A percentile compares a stretch with the other conserved stretches of the same genome.
Conservation (phyloP, 257 asterid species). For the Solanum peruvianum region DNA sequence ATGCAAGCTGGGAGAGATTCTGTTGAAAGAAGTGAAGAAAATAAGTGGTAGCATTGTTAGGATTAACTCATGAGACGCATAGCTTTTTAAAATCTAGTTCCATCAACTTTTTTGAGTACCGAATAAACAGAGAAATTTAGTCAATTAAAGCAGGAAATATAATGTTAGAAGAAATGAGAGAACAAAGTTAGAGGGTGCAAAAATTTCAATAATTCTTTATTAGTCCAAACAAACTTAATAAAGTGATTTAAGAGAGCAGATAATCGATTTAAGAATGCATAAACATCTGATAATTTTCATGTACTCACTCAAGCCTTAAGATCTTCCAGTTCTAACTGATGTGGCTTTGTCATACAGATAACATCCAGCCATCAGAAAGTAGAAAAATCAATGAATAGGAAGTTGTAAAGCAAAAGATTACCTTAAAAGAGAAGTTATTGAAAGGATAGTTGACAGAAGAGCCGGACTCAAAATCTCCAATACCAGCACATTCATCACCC, state of each 20-base stretch:
- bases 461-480: constrained; percentile 56
- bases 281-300: neutral
- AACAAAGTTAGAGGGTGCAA: neutral
- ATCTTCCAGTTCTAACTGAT: neutral
- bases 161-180: neutral
- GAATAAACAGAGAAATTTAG: neutral
- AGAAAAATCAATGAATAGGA: neutral
- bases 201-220: neutral
- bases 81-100: neutral
- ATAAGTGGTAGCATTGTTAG: neutral
- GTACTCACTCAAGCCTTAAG: neutral
- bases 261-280: neutral
- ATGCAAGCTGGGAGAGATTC: constrained; percentile 97
- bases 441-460: constrained; percentile 75
- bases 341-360: neutral
- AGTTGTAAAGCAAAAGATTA: constrained; percentile 6
- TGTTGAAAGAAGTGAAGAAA: constrained; percentile 12
- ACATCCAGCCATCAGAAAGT: neutral
- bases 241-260: neutral
- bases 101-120: neutral
- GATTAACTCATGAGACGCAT: neutral
- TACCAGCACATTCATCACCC: constrained; percentile 72
- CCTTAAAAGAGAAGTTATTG: constrained; percentile 97
- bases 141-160: neutral
- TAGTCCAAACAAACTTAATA: neutral